Base-by-base conservation (phyloP, 164 flowering plant genomes). In the Liquidambar formosana region DNA sequence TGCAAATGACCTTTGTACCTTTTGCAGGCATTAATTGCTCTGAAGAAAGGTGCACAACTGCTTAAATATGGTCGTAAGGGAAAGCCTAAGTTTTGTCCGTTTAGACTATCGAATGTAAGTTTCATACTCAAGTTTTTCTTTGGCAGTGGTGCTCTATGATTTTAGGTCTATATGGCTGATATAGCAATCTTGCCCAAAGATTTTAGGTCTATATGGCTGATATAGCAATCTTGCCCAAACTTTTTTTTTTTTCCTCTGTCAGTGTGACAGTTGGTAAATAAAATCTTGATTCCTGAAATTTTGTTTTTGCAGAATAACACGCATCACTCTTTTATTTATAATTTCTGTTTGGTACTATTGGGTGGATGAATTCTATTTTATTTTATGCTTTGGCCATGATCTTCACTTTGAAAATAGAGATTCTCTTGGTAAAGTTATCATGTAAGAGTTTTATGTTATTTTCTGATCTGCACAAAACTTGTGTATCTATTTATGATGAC, bases 41-140 rank as follows among this genome's bases (percentile, higher is more conserved):
- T 94, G 80, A 94, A 94, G 83, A 94, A 92, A 75, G 99, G 99
- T 75, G 79, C 99, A 75, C 97, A 89, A 58, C 79, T 95, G 69
- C 89, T 95, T 59, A 95, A 95, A 77, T 95, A 91, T 88, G 96
- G 99, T 74, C 99, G 99, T 33, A 95, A 95, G 71, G 99, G 99
- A 66, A 92, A 95, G 80, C 99, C 99, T 13, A 95, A 91, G 70
- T 87, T 88, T 79, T 92, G 81, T 76, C 94, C 93, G 38, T 90
- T 94, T 71, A 88, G 90, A 84, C 90, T 94, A 71, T 92, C 99
- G 44, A 80, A 63, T 84, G 99, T 94, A 81, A 81, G 94, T 76
- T 75, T 64, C 33, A 27, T 71, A 25, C 46, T 33, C 22, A 22
- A 16, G 3, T 10, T 26, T 41, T 19, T 71, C 19, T 46, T 43